Base-by-base conservation (phyloP, 139 green algal genomes). In the Chlamydomonas sp. region DNA sequence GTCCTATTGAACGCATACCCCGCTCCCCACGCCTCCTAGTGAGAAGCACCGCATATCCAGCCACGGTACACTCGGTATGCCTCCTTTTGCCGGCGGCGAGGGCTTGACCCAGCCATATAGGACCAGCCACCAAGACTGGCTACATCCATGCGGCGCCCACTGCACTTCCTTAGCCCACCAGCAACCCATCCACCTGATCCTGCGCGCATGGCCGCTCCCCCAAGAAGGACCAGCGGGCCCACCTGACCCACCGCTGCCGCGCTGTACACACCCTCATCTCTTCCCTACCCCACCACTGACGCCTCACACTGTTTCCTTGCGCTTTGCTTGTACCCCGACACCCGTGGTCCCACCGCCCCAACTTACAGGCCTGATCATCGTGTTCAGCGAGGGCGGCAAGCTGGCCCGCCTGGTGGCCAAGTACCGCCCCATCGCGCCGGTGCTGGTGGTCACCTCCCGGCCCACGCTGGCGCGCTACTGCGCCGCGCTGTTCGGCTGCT, bases 391-490 rank as follows among this genome's bases (percentile, higher is more conserved):
- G 90, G 85, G 77, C 66, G 94, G 94, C 31, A 93, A 91, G 74
- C 90, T 88, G 14, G 86, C 91, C 1, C 84, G 91, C 69, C 77
- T 95, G 79, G 73, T 95, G 57, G 88, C 94, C 84, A 97, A 97
- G 93, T 97, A 97, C 91, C 88, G 91, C 60, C 93, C 94, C 60
- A 90, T 79, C 63, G 88, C 92, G 15, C 94, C 94, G 1, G 91
- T 95, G 63, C 88, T 96, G 58, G 88, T 95, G 58, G 93, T 96
- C 66, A 94, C 92, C 49, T 79, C 82, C 73, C 93, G 92, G 61
- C 7, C 62, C 15, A 20, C 10, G 31, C 83, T 95, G 63, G 89
- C 93, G 0, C 79, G 90, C 58, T 78, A 81, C 57, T 93, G 89
- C 85, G 87, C 85, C 49, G 76, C 78, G 61, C 84, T 92, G 49